Percentiles rank a stretch among this genome's conserved stretches.
phyloP scores from a whole-genome alignment of 257 asterid species.

The Phtheirospermum japonicum region DNA sequence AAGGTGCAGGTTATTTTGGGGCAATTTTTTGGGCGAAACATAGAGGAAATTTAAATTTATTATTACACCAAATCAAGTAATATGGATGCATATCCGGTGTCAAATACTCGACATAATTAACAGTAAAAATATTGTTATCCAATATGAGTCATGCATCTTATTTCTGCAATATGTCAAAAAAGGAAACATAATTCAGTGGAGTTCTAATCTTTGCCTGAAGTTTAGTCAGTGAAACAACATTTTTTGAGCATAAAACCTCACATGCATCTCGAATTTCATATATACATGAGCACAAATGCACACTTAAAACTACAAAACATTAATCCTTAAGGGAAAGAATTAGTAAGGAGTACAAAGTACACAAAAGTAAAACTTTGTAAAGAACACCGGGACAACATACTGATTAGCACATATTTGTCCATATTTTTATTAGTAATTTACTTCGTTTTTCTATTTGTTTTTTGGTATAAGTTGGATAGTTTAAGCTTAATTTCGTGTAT shows the following conservation, averaged over 20 bases:
- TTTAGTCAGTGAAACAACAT: background rate
- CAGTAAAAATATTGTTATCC: constrained; percentile 2
- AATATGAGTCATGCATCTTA: constrained; percentile 6
- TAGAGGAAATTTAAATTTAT: background rate
- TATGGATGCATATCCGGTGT: constrained; percentile 19
- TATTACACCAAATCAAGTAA: no score
- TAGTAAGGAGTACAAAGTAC: constrained; percentile 19
- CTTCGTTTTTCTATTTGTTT: no score
- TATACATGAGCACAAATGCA: background rate
- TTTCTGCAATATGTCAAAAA: background rate
- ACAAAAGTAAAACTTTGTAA: constrained; percentile 11
- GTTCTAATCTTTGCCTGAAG: background rate
- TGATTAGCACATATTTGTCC: no score
- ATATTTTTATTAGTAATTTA: no score
- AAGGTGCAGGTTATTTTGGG: no score
- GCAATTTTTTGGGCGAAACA: no score
- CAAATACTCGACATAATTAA: constrained; percentile 4
- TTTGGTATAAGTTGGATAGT: no score
- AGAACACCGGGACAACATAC: constrained; percentile 43
- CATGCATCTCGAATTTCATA: background rate
- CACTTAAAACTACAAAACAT: constrained; percentile 1
- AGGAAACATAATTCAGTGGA: constrained; percentile 12
- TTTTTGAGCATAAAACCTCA: background rate
- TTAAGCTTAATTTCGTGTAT: no score
- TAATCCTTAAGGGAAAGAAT: constrained; percentile 15